phyloP scores from a whole-genome alignment of 2,329 filamentous ascomycete species.

The Pseudogymnoascus sp. region DNA sequence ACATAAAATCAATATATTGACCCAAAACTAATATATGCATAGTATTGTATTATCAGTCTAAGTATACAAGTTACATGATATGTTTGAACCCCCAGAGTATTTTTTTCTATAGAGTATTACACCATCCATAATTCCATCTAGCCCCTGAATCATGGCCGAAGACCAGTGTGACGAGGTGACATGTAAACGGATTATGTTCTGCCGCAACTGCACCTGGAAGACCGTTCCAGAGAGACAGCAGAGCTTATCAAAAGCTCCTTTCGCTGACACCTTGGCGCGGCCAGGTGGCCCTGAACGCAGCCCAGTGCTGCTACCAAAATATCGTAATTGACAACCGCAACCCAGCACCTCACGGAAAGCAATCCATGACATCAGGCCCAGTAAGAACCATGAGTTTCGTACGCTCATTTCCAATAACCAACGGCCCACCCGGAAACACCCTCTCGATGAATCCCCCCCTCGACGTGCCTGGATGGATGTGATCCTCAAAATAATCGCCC shows the following conservation, averaged over 20 bases:
- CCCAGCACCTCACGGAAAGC: constrained; percentile 16
- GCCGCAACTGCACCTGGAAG: neutral
- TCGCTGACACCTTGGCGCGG: no score
- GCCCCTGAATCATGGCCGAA: neutral
- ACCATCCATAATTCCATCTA: neutral
- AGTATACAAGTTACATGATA: neutral
- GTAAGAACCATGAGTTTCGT: constrained; percentile 21
- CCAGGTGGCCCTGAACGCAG: no score
- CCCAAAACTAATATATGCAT: neutral
- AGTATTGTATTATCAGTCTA: neutral
- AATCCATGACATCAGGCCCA: constrained; percentile 19
- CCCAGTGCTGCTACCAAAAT: no score
- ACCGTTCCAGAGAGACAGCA: neutral
- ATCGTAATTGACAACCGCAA: neutral
- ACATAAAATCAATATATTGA: neutral
- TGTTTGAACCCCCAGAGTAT: neutral
- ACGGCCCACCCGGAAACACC: constrained; percentile 9
- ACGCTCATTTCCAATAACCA: constrained; percentile 17
- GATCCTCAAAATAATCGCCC: constrained; percentile 16
- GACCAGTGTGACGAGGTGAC: neutral
- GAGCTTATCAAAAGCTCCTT: neutral
- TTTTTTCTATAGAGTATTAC: neutral
- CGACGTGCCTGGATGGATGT: constrained; percentile 18
- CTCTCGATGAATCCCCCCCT: constrained; percentile 6
- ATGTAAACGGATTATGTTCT: neutral